phyloP scores from a whole-genome alignment of 495 filamentous ascomycete species.

The Tuber brumale region DNA sequence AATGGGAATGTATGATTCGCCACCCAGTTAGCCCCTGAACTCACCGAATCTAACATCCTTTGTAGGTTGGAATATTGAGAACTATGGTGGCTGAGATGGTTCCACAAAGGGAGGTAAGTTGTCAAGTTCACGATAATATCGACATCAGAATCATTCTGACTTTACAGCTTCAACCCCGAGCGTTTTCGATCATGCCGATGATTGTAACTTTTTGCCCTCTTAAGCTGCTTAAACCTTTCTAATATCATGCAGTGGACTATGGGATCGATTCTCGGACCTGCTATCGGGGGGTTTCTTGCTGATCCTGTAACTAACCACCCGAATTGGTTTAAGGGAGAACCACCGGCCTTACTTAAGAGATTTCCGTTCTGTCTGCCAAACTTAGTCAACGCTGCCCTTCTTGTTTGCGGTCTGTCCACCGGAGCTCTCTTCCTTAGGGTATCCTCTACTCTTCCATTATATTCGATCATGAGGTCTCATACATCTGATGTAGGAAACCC shows the following conservation, averaged over 20 bases:
- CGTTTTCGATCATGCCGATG: conserved; percentile 72
- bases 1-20: conserved; percentile 61
- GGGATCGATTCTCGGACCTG: conserved; percentile 80
- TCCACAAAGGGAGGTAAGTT: conserved; percentile 48
- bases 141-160: conserved; percentile 51
- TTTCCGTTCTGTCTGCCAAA: conserved; percentile 83
- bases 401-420: conserved; percentile 64
- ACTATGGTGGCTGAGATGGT: conserved; percentile 75
- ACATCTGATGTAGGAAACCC: conserved; percentile 47
- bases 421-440: conserved; percentile 58
- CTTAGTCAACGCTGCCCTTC: conserved; percentile 62
- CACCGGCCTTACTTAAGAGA: conserved; percentile 58
- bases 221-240: conserved; percentile 43
- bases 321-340: conserved; percentile 52
- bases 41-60: conserved; percentile 3
- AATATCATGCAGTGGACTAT: conserved; percentile 55
- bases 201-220: conserved; percentile 56
- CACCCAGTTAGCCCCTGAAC: background rate
- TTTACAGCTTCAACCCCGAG: conserved; percentile 67
- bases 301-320: conserved; percentile 67
- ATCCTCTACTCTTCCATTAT: background rate
- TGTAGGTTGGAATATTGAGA: conserved; percentile 62
- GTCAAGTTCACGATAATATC: background rate
- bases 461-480: background rate
- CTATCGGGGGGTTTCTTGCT: conserved; percentile 77